Conservation (phyloP, 495 filamentous ascomycete species). For the Lasiosphaeria hispida region DNA sequence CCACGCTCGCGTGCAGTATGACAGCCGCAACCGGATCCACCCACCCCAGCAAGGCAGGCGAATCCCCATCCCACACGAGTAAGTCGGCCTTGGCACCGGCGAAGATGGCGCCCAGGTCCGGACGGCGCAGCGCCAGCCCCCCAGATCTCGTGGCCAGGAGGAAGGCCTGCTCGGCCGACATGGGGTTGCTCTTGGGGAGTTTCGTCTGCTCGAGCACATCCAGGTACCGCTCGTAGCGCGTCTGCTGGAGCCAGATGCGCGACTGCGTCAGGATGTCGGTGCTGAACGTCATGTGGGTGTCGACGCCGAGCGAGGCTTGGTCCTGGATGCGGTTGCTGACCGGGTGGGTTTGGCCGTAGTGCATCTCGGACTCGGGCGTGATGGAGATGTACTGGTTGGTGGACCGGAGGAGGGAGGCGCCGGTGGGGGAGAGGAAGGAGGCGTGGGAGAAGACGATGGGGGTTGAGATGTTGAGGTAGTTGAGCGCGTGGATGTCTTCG, state of each 20-base stretch:
- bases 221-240: slow-evolving; percentile 32
- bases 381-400: slow-evolving; percentile 45
- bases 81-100: slow-evolving; percentile 49
- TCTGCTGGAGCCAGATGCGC: slow-evolving; percentile 43
- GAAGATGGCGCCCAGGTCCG: slow-evolving; percentile 45
- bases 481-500: slow-evolving; percentile 29
- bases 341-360: slow-evolving; percentile 43
- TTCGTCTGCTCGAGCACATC: slow-evolving; percentile 36
- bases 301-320: slow-evolving; percentile 44
- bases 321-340: slow-evolving; percentile 35
- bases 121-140: slow-evolving; percentile 41
- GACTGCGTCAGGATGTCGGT: slow-evolving; percentile 46
- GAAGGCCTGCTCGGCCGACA: slow-evolving; percentile 52
- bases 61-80: slow-evolving; percentile 45
- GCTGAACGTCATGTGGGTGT: slow-evolving; percentile 46
- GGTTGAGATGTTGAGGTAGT: slow-evolving; percentile 33
- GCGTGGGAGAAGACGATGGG: slow-evolving; percentile 46
- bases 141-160: slow-evolving; percentile 50
- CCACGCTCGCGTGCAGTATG: slow-evolving; percentile 49
- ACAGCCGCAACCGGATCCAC: slow-evolving; percentile 52
- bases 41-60: slow-evolving; percentile 48
- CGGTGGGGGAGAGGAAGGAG: slow-evolving; percentile 29
- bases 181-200: slow-evolving; percentile 38
- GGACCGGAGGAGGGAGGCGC: slow-evolving; percentile 29
- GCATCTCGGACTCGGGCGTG: slow-evolving; percentile 48